Conservation (phyloP, 2,329 filamentous ascomycete species). For the Fusarium subtropicale region DNA sequence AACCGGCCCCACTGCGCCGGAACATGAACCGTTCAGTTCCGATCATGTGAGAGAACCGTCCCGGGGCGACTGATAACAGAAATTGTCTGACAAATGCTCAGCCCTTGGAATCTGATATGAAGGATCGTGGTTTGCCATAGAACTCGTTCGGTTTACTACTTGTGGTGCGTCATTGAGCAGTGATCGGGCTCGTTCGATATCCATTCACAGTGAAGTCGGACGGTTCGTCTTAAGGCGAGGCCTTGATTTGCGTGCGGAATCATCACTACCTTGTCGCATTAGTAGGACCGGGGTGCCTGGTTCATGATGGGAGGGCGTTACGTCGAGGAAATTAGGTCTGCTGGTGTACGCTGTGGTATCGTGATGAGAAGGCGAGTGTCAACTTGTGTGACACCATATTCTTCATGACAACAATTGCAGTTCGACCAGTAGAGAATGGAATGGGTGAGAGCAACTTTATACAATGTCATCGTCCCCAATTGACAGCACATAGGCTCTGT, state of each 20-base stretch:
- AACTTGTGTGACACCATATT: not conserved
- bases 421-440: accelerated
- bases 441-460: not conserved
- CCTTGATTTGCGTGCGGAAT: too few relatives aligned
- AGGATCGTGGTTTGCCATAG: not conserved
- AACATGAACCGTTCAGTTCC: not conserved
- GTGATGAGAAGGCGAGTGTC: too few relatives aligned
- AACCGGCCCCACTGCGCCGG: slow-evolving; percentile 2
- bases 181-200: not conserved
- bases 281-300: too few relatives aligned
- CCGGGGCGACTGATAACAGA: not conserved
- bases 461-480: too few relatives aligned
- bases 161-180: not conserved
- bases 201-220: not conserved
- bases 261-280: too few relatives aligned
- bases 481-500: too few relatives aligned
- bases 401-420: not conserved
- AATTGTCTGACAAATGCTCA: not conserved
- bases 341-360: too few relatives aligned
- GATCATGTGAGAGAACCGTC: slow-evolving; percentile 18
- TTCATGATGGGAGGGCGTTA: too few relatives aligned
- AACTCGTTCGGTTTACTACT: not conserved
- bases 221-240: too few relatives aligned
- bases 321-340: too few relatives aligned
- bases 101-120: not conserved